A percentile compares a stretch with the other conserved stretches of the same genome.
Conservation (phyloP, 352 stramenopile genomes). For the Phytophthora meadii region DNA sequence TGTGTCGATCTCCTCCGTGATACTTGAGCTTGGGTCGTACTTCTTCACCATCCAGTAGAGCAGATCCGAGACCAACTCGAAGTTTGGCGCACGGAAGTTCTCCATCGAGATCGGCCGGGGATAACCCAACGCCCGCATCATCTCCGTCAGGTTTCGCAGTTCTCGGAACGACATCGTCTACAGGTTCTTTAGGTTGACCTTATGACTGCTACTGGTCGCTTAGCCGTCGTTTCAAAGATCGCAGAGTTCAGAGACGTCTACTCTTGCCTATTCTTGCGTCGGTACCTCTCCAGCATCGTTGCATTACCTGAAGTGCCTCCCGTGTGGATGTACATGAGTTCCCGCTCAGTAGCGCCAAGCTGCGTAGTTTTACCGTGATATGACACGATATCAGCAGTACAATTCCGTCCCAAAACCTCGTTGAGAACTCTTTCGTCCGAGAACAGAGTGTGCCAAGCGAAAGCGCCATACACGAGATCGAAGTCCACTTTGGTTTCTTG, state of each 20-base stretch:
- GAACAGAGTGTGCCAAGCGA: constrained; percentile 85
- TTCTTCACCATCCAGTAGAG: constrained; percentile 98
- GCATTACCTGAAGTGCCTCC: constrained; percentile 77
- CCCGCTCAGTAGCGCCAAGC: constrained; percentile 13
- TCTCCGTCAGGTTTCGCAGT: constrained; percentile 94
- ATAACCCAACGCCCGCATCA: constrained; percentile 95
- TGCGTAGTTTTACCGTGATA: not conserved
- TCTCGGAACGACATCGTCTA: constrained; percentile 84
- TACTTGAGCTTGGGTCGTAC: constrained; percentile 83
- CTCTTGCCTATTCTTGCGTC: constrained; percentile 25
- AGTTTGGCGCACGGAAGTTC: constrained; percentile 97
- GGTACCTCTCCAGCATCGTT: constrained; percentile 77
- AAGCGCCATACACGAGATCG: constrained; percentile 78
- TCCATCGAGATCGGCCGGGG: constrained; percentile 91
- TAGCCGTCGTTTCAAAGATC: constrained; percentile 35
- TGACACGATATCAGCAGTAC: not conserved
- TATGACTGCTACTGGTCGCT: too few species aligned
- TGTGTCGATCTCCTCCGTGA: constrained; percentile 95
- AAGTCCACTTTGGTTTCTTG: constrained; percentile 70
- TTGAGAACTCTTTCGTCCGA: constrained; percentile 46
- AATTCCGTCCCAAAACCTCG: constrained; percentile 32
- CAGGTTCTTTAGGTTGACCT: not conserved
- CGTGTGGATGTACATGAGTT: constrained; percentile 86
- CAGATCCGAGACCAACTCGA: constrained; percentile 95
- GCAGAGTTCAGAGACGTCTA: not conserved